Percentiles rank a stretch among this genome's conserved stretches.
Evolutionary conservation across 371 early-diverging fungal species (phyloP).

Genomic region (Circinella minor): DNA sequence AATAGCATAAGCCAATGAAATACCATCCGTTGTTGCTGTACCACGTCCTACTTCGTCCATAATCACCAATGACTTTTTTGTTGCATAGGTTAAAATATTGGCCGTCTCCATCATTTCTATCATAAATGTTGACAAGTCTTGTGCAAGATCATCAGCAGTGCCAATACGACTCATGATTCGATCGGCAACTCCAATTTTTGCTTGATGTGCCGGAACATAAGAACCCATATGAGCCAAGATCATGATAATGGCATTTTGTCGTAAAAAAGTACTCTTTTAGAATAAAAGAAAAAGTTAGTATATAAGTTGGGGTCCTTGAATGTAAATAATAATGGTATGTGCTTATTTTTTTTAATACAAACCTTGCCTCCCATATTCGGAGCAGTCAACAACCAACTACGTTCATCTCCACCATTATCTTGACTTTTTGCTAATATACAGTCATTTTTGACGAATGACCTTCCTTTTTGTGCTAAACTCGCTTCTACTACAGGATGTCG

Average conservation of each 20-base stretch:
- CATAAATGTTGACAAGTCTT: conserved; percentile 97
- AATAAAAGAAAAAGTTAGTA: too few species aligned
- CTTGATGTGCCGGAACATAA: conserved; percentile 90
- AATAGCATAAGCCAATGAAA: conserved; percentile 90
- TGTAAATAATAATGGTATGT: too few species aligned
- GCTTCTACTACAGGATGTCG: conserved; percentile 92
- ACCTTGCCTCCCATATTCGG: conserved; percentile 96
- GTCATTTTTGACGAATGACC: conserved; percentile 79
- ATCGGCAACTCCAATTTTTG: conserved; percentile 88
- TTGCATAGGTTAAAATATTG: conserved; percentile 83
- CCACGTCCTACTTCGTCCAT: conserved; percentile 99
- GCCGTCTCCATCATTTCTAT: conserved; percentile 98
- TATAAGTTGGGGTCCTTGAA: too few species aligned
- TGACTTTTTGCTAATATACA: conserved; percentile 43
- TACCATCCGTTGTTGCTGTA: conserved; percentile 92
- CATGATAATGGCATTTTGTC: conserved; percentile 81
- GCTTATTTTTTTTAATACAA: too few species aligned
- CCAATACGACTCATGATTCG: conserved; percentile 89
- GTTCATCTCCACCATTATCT: conserved; percentile 30
- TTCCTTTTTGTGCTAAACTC: conserved; percentile 60
- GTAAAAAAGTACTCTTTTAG: conserved; percentile 79
- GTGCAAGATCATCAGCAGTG: conserved; percentile 77
- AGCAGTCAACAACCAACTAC: conserved; percentile 81
- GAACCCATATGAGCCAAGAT: conserved; percentile 95
- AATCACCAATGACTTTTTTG: conserved; percentile 82